These are phyloP conservation scores for Neospora caninum DNA, from an alignment of 169 alveolate genomes.

Conservation along the genomic window DNA sequence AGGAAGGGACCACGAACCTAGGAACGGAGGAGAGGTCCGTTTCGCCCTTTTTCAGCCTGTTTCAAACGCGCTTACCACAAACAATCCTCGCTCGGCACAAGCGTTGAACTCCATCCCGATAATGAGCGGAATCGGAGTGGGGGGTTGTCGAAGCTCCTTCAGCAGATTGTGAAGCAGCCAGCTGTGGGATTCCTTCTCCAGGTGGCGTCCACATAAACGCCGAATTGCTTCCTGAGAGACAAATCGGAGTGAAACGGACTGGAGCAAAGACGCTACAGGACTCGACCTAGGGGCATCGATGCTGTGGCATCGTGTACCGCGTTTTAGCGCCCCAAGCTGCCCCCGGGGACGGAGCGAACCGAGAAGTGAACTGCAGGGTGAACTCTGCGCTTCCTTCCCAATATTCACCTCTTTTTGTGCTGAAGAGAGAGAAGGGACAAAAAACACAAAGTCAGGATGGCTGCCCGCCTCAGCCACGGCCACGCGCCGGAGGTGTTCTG, in stretches of 20 bases:
- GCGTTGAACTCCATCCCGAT: slow-evolving; percentile 2
- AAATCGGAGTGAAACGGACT: neutral
- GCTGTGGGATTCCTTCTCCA: neutral
- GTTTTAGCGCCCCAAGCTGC: too few species aligned
- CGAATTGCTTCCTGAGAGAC: neutral
- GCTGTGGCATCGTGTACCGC: too few species aligned
- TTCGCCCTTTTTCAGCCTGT: neutral
- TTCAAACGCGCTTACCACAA: neutral
- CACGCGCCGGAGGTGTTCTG: slow-evolving; percentile 23
- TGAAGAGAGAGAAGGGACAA: neutral
- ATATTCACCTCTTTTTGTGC: slow-evolving; percentile 6
- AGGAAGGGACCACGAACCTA: neutral
- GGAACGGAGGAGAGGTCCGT: neutral
- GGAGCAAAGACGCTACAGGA: neutral
- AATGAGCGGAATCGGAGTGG: neutral
- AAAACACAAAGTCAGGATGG: slow-evolving; percentile 29
- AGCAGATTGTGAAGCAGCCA: slow-evolving; percentile 31
- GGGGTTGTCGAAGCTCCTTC: slow-evolving; percentile 12
- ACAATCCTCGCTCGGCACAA: neutral
- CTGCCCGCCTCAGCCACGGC: neutral
- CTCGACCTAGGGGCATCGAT: too few species aligned
- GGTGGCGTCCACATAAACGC: slow-evolving; percentile 4
- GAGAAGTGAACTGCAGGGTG: too few species aligned
- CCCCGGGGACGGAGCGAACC: too few species aligned
- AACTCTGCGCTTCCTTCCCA: too few species aligned